Evolutionary conservation across 176 grass and related monocot species (phyloP).

Genomic region (Musa schizocarpa): DNA sequence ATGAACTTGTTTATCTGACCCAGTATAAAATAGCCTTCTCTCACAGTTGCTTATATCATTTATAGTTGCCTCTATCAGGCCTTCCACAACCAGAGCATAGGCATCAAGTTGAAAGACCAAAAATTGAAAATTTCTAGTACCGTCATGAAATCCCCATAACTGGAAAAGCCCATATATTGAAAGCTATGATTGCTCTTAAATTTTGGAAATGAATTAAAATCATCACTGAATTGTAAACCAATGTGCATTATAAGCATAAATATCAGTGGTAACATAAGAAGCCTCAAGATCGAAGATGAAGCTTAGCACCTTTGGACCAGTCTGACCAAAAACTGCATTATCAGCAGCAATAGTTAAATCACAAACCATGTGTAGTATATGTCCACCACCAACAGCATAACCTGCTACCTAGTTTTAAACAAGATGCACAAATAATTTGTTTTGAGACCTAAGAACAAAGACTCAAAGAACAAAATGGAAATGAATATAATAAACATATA

Average conservation of each 20-base stretch:
- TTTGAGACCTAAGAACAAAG: background rate
- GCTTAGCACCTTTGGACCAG: slow-evolving; percentile 69
- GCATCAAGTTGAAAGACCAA: too few species aligned
- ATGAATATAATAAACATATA: slow-evolving; percentile 19
- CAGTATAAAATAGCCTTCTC: too few species aligned
- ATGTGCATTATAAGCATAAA: background rate
- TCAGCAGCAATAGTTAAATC: slow-evolving; percentile 83
- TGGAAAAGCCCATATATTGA: too few species aligned
- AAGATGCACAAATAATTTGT: background rate
- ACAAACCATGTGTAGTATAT: slow-evolving; percentile 91
- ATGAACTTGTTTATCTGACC: too few species aligned
- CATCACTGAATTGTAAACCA: too few species aligned
- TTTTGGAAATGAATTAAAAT: too few species aligned
- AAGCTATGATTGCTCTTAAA: too few species aligned
- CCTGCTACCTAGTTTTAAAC: slow-evolving; percentile 56
- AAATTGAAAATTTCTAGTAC: too few species aligned
- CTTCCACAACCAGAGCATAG: too few species aligned
- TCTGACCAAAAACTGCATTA: slow-evolving; percentile 87
- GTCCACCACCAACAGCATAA: slow-evolving; percentile 84
- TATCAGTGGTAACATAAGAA: background rate
- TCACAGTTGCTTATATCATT: too few species aligned
- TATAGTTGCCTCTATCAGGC: too few species aligned
- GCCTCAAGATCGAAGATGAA: background rate
- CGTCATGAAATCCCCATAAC: too few species aligned
- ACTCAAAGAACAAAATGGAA: background rate